These are phyloP conservation scores for Penicillium crystallinum DNA, from an alignment of 495 filamentous ascomycete species.

Conservation along the genomic window DNA sequence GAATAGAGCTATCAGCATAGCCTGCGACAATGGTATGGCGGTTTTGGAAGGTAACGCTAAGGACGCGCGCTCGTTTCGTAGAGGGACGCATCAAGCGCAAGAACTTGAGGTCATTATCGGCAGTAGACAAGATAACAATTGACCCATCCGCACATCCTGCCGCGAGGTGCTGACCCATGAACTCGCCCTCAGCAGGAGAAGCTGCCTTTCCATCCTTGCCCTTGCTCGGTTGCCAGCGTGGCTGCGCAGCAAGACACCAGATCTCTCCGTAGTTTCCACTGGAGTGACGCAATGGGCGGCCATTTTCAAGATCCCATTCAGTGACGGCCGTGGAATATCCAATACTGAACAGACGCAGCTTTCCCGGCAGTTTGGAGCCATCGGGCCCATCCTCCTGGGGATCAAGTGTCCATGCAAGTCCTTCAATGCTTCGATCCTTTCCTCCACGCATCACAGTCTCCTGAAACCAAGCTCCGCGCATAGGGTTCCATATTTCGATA, in stretches of 20 bases:
- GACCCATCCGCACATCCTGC: constrained; percentile 91
- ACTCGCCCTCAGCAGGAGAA: constrained; percentile 39
- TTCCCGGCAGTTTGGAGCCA: constrained; percentile 58
- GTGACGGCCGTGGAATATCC: constrained; percentile 88
- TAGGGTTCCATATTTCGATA: constrained; percentile 97
- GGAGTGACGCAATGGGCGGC: constrained; percentile 69
- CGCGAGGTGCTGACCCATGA: constrained; percentile 65
- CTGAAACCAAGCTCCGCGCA: constrained; percentile 80
- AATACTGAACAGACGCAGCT: constrained; percentile 88
- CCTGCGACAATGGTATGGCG: constrained; percentile 78
- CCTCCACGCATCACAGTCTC: constrained; percentile 82
- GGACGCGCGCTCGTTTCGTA: constrained; percentile 74
- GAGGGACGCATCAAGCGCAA: constrained; percentile 65
- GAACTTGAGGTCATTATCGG: constrained; percentile 71
- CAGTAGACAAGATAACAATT: constrained; percentile 78
- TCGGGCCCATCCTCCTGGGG: constrained; percentile 62
- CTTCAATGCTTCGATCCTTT: constrained; percentile 81
- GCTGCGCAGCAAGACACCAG: constrained; percentile 93
- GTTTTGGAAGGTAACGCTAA: constrained; percentile 86
- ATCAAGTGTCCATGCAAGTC: constrained; percentile 88
- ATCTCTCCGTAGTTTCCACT: constrained; percentile 93
- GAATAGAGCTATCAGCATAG: constrained; percentile 86
- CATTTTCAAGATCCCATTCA: constrained; percentile 86
- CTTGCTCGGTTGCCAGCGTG: constrained; percentile 44
- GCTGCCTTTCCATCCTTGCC: constrained; percentile 31